A percentile compares a stretch with the other conserved stretches of the same genome.
These are phyloP conservation scores for Serendipita sp. DNA, from an alignment of 768 basidiomycete species.

Conservation along the genomic window DNA sequence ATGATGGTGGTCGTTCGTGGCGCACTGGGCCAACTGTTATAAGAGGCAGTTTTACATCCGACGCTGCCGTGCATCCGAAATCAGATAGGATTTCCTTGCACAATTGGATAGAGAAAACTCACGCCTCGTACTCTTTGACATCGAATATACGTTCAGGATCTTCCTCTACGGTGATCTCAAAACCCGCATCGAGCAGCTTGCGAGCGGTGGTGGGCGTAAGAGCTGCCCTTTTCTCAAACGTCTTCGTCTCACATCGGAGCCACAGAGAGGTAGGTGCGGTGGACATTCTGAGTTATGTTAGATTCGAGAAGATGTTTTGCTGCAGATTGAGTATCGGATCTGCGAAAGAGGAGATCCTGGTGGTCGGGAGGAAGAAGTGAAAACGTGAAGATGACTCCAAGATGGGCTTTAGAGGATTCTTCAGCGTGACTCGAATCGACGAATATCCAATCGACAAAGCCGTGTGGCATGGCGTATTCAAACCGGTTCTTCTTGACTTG, in stretches of 20 bases:
- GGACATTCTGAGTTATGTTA: background rate
- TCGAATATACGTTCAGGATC: constrained; percentile 91
- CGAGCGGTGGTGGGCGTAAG: constrained; percentile 86
- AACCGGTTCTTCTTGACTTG: background rate
- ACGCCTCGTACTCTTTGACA: constrained; percentile 87
- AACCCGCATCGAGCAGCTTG: constrained; percentile 75
- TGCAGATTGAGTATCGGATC: too few species aligned
- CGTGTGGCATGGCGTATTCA: too few species aligned
- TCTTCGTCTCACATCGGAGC: constrained; percentile 96
- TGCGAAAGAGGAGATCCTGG: too few species aligned
- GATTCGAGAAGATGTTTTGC: background rate
- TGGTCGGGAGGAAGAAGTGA: background rate
- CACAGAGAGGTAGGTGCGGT: constrained; percentile 36
- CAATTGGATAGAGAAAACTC: constrained; percentile 22
- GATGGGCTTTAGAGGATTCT: too few species aligned
- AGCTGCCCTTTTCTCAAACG: constrained; percentile 83
- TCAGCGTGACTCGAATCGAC: too few species aligned
- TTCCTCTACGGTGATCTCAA: constrained; percentile 80
- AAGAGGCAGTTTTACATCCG: constrained; percentile 73
- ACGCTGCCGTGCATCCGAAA: constrained; percentile 36
- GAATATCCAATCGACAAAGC: too few species aligned
- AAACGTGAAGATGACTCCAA: background rate
- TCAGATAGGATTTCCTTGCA: constrained; percentile 1
- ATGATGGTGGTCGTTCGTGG: constrained; percentile 65
- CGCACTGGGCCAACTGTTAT: constrained; percentile 80